phyloP scores from a whole-genome alignment of 331 rosid species.

The Cydonia oblonga region DNA sequence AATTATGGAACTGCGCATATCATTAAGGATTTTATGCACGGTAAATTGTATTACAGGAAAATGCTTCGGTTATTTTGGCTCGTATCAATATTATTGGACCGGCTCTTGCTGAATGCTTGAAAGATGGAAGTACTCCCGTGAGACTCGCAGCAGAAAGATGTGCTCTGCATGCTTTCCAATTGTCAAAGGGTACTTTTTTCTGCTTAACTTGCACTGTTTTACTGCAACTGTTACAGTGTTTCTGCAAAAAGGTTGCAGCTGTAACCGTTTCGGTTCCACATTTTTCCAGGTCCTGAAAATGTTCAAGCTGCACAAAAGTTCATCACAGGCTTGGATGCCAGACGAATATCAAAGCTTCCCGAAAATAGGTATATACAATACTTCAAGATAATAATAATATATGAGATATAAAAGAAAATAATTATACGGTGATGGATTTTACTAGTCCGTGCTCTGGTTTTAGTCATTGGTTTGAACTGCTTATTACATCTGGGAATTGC shows the following conservation, averaged over 20 bases:
- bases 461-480: neutral
- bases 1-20: neutral
- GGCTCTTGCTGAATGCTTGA: slow-evolving; percentile 74
- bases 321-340: slow-evolving; percentile 92
- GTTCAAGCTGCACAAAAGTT: slow-evolving; percentile 83
- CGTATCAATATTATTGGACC: slow-evolving; percentile 53
- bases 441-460: neutral
- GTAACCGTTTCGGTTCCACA: neutral
- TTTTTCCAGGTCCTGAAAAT: slow-evolving; percentile 64
- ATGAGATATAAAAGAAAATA: neutral
- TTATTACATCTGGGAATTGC: slow-evolving; percentile 9
- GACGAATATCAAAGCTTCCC: slow-evolving; percentile 71
- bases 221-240: neutral
- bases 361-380: slow-evolving; percentile 51
- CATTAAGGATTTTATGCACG: neutral
- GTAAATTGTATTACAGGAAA: slow-evolving; percentile 43
- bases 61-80: slow-evolving; percentile 42
- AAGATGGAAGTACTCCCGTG: slow-evolving; percentile 79
- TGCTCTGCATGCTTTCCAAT: slow-evolving; percentile 63
- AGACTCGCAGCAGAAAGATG: slow-evolving; percentile 97
- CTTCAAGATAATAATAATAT: too few species aligned
- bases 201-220: neutral
- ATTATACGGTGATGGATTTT: neutral
- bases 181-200: slow-evolving; percentile 55
- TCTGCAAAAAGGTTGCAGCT: neutral